Evolutionary conservation across 805 yeast genomes (phyloP).

Genomic region (Hanseniaspora opuntiae): DNA sequence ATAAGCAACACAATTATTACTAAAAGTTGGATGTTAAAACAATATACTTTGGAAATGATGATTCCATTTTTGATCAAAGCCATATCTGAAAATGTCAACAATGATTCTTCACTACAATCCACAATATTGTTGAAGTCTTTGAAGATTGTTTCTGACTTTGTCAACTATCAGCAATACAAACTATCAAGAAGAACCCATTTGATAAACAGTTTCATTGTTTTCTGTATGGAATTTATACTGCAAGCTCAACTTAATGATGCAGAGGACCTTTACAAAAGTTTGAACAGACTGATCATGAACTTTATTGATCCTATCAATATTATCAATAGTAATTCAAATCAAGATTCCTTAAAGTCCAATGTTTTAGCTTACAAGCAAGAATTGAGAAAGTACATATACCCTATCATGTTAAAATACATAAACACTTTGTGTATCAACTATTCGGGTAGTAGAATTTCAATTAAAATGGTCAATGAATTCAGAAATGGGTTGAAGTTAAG

Average conservation of each 20-base stretch:
- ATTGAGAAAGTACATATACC: slow-evolving; percentile 45
- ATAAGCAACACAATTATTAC: slow-evolving; percentile 19
- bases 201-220: slow-evolving; percentile 35
- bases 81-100: slow-evolving; percentile 10
- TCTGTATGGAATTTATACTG: slow-evolving; percentile 32
- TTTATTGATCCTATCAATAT: slow-evolving; percentile 57
- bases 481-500: slow-evolving; percentile 42
- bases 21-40: slow-evolving; percentile 46
- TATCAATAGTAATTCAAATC: slow-evolving; percentile 21
- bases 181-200: slow-evolving; percentile 63
- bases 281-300: slow-evolving; percentile 46
- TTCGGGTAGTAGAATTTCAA: not conserved
- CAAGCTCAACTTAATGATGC: not conserved
- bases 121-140: slow-evolving; percentile 14
- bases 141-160: slow-evolving; percentile 39
- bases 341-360: slow-evolving; percentile 38
- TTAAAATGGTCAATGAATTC: slow-evolving; percentile 19
- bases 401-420: slow-evolving; percentile 48
- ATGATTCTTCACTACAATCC: not conserved
- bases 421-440: slow-evolving; percentile 31
- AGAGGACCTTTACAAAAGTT: slow-evolving; percentile 29
- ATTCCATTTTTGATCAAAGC: slow-evolving; percentile 30
- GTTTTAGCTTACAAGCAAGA: slow-evolving; percentile 43
- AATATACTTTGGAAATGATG: slow-evolving; percentile 48
- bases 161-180: slow-evolving; percentile 57